These are phyloP conservation scores for Xylaria cubensis DNA, from an alignment of 495 filamentous ascomycete species.

Conservation along the genomic window DNA sequence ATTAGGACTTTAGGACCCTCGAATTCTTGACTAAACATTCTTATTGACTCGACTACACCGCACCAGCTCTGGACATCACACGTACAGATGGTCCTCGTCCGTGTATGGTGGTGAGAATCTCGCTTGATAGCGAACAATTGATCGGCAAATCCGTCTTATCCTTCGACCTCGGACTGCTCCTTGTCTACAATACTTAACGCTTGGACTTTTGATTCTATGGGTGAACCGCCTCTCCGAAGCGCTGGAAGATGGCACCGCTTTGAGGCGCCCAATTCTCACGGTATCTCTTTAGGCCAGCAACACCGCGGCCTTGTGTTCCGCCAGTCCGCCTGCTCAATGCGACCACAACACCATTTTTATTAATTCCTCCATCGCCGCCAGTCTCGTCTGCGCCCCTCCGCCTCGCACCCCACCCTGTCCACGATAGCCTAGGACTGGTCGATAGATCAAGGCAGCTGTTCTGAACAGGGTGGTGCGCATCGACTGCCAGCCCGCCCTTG, in stretches of 20 bases:
- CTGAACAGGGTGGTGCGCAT: slow-evolving; percentile 33
- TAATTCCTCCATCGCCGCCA: slow-evolving; percentile 15
- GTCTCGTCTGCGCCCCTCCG: slow-evolving; percentile 14
- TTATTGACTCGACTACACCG: background rate
- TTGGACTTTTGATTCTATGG: slow-evolving; percentile 31
- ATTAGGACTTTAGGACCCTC: background rate
- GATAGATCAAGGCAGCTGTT: slow-evolving; percentile 29
- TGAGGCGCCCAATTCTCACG: slow-evolving; percentile 34
- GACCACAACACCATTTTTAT: slow-evolving; percentile 10
- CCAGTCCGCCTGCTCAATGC: slow-evolving; percentile 17
- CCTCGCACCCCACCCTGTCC: slow-evolving; percentile 21
- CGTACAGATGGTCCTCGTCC: slow-evolving; percentile 27
- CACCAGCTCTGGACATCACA: background rate
- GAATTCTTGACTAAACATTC: slow-evolving; percentile 14
- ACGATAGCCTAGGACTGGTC: slow-evolving; percentile 9
- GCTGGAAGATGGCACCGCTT: slow-evolving; percentile 43
- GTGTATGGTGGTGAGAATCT: slow-evolving; percentile 37
- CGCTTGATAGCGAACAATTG: slow-evolving; percentile 31
- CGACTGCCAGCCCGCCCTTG: slow-evolving; percentile 25
- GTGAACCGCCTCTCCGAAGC: slow-evolving; percentile 32
- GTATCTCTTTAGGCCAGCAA: slow-evolving; percentile 15
- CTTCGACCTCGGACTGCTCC: background rate
- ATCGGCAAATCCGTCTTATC: slow-evolving; percentile 20
- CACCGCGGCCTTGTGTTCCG: slow-evolving; percentile 3
- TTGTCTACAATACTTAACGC: slow-evolving; percentile 12